A percentile compares a stretch with the other conserved stretches of the same genome.
phyloP scores from a whole-genome alignment of 2,329 filamentous ascomycete genomes.

The Salinomyces thailandicus region DNA sequence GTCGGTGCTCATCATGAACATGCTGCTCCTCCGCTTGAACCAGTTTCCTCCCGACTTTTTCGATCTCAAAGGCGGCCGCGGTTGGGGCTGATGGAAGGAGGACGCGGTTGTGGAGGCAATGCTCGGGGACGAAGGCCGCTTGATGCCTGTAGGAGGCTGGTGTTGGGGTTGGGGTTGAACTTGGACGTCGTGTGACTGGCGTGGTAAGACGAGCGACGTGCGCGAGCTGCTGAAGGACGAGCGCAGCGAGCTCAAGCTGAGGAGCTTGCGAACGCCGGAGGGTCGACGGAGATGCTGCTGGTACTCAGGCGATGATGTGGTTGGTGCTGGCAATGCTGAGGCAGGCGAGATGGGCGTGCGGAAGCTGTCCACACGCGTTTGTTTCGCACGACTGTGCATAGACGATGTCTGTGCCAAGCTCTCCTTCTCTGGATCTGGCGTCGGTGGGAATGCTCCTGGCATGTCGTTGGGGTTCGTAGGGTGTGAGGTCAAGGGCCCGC shows the following conservation, averaged over 20 bases:
- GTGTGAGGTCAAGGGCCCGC: conserved; percentile 26
- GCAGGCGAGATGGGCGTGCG: conserved; percentile 13
- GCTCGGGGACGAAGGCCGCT: conserved; percentile 15
- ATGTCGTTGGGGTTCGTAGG: conserved; percentile 20
- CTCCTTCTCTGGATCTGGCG: conserved; percentile 15
- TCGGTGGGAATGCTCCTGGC: conserved; percentile 15
- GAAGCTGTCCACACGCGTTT: conserved; percentile 14
- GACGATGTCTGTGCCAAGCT: conserved; percentile 1
- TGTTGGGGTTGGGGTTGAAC: conserved; percentile 3
- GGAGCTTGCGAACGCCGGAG: conserved; percentile 22
- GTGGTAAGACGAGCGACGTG: conserved; percentile 19
- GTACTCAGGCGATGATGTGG: conserved; percentile 4
- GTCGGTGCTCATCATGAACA: conserved; percentile 20
- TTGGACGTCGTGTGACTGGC: conserved; percentile 7
- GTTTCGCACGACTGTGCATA: conserved; percentile 1
- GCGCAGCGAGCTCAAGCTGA: conserved; percentile 24
- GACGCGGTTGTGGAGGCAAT: conserved; percentile 14
- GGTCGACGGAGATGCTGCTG: conserved; percentile 11
- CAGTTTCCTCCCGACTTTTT: conserved; percentile 23
- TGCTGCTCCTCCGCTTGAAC: conserved; percentile 27
- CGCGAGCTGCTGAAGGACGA: conserved; percentile 27
- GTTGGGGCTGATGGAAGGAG: conserved; percentile 6
- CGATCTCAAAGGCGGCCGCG: conserved; percentile 13
- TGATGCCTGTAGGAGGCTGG: conserved; percentile 5
- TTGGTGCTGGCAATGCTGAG: conserved; percentile 9